Percentiles rank a stretch among this genome's conserved stretches.
These are phyloP conservation scores for Peronospora tabacina DNA, from an alignment of 352 stramenopile genomes.

Conservation along the genomic window DNA sequence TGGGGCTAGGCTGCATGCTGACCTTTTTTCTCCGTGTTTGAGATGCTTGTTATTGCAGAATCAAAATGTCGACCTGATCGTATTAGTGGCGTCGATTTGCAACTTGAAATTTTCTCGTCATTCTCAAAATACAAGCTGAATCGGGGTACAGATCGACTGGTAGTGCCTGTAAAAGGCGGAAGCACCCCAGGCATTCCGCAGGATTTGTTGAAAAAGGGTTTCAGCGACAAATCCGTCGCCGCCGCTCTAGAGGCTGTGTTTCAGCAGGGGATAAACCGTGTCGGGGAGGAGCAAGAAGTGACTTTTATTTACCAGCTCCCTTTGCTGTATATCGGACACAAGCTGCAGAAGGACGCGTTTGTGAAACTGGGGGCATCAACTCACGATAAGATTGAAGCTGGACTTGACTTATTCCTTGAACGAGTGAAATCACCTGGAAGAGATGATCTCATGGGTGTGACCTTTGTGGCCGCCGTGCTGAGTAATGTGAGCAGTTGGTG, in stretches of 20 bases:
- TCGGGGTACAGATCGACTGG: conserved; percentile 32
- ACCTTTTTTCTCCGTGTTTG: neutral
- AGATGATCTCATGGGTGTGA: conserved; percentile 56
- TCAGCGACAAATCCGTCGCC: conserved; percentile 27
- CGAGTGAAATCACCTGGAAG: conserved; percentile 42
- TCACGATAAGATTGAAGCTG: conserved; percentile 43
- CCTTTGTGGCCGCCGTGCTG: conserved; percentile 65
- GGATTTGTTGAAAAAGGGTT: conserved; percentile 34
- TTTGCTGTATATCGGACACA: conserved; percentile 46
- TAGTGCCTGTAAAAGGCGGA: conserved; percentile 22
- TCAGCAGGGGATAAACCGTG: conserved; percentile 35
- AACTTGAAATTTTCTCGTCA: conserved; percentile 42
- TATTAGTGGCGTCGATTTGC: conserved; percentile 38
- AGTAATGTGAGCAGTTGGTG: conserved; percentile 60
- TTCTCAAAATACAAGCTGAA: conserved; percentile 43
- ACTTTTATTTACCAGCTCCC: conserved; percentile 49
- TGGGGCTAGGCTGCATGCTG: neutral
- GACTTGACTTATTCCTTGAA: conserved; percentile 47
- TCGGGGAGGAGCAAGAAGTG: conserved; percentile 40
- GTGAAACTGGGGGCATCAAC: conserved; percentile 25
- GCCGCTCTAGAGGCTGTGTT: conserved; percentile 41
- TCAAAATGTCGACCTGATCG: conserved; percentile 29
- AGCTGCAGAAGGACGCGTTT: conserved; percentile 39
- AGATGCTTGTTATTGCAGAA: conserved; percentile 15
- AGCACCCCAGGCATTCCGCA: conserved; percentile 27